phyloP scores from a whole-genome alignment of 129 eudicot genomes.

The Erigeron canadensis region DNA sequence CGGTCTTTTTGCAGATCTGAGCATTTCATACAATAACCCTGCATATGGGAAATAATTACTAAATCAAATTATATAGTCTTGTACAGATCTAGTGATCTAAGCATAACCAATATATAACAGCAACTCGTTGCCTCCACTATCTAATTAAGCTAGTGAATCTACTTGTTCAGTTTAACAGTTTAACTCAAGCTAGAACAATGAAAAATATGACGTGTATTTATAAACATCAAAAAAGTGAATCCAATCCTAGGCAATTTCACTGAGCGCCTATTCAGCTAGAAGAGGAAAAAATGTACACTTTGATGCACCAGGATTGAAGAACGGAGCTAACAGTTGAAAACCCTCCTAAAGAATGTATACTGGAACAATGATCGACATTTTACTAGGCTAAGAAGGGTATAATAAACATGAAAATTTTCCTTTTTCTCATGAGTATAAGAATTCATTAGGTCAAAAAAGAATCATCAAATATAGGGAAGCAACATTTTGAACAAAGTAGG shows the following conservation, averaged over 20 bases:
- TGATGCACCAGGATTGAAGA: background rate
- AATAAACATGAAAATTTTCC: too few relatives aligned
- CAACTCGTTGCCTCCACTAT: conserved; percentile 1
- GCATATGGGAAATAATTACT: conserved; percentile 22
- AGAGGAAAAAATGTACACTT: background rate
- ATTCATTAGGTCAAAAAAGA: too few relatives aligned
- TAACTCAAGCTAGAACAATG: conserved; percentile 18
- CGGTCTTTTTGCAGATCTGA: conserved; percentile 70
- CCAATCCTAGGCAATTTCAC: background rate
- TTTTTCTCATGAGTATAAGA: too few relatives aligned
- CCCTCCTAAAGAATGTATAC: background rate
- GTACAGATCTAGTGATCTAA: background rate
- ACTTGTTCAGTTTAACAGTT: background rate
- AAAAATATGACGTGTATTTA: background rate
- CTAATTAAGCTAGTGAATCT: conserved; percentile 12
- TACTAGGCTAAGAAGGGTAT: too few relatives aligned
- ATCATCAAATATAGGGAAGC: too few relatives aligned
- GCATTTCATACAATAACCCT: conserved; percentile 92
- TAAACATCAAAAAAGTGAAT: background rate
- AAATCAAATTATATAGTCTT: conserved; percentile 6
- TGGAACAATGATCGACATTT: background rate
- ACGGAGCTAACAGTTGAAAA: background rate
- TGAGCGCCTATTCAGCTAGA: background rate
- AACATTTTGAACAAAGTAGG: too few relatives aligned
- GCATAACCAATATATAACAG: conserved; percentile 1